Percentiles rank a stretch among this genome's conserved stretches.
These are phyloP conservation scores for Marchantia polymorpha DNA, from an alignment of 225 moss, liverwort and hornwort species.

Conservation along the genomic window DNA sequence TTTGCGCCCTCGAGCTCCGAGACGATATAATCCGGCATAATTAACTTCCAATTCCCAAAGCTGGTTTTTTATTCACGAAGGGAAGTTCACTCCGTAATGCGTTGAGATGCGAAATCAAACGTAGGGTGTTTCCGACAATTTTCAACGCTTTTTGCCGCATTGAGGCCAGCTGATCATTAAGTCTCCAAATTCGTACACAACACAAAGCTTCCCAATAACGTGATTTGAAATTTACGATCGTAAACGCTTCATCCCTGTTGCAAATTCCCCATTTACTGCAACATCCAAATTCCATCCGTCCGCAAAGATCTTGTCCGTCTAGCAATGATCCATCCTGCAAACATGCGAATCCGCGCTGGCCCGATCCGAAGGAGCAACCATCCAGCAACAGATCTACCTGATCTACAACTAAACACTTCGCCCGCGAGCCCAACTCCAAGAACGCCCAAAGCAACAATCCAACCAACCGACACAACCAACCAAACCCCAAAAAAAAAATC, in stretches of 20 bases:
- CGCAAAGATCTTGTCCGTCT: not conserved
- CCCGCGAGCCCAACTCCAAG: not conserved
- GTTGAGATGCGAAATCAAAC: not conserved
- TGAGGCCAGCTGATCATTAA: not conserved
- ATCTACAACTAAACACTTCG: not conserved
- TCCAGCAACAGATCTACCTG: not conserved
- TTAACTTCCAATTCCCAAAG: not conserved
- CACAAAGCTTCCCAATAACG: not conserved
- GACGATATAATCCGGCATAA: not conserved
- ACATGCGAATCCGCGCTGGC: not conserved
- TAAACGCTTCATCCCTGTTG: not conserved
- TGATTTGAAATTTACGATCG: not conserved
- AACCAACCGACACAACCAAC: not conserved
- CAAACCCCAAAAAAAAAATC: too few species aligned
- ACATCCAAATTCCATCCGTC: not conserved
- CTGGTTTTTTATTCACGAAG: too few species aligned
- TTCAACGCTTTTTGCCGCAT: too few species aligned
- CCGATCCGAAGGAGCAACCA: not conserved
- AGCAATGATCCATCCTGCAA: not conserved
- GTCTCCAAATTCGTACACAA: not conserved
- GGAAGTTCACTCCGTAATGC: not conserved
- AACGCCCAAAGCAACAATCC: not conserved
- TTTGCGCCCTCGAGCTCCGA: not conserved
- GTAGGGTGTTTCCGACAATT: not conserved
- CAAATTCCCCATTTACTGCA: not conserved